Percentiles rank a stretch among this genome's conserved stretches.
Evolutionary conservation across 345 rosid species (phyloP).

Genomic region (Mallotus nudiflorus): DNA sequence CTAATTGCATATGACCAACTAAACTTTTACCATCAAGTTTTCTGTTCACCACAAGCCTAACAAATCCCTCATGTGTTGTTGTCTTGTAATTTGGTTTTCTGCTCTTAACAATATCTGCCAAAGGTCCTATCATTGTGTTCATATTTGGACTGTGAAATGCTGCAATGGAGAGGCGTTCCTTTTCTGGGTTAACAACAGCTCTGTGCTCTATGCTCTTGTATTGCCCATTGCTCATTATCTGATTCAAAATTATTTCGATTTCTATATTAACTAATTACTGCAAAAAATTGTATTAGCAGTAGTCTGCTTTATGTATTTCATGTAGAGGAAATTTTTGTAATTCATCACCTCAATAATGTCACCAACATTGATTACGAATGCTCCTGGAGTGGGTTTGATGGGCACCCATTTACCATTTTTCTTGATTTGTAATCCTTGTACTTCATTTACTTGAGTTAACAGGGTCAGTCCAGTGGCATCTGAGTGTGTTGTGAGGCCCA

Average conservation of each 20-base stretch:
- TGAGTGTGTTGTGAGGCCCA: constrained; percentile 42
- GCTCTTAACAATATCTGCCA: constrained; percentile 18
- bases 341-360: constrained; percentile 45
- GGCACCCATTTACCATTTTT: constrained; percentile 34
- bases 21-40: constrained; percentile 36
- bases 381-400: constrained; percentile 33
- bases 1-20: too few species aligned
- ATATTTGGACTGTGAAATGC: constrained; percentile 36
- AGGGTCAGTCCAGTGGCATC: constrained; percentile 40
- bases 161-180: constrained; percentile 35
- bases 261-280: neutral
- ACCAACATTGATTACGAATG: constrained; percentile 35
- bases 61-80: constrained; percentile 8
- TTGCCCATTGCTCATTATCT: constrained; percentile 42
- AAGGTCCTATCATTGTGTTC: constrained; percentile 33
- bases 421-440: constrained; percentile 37
- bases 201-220: constrained; percentile 53
- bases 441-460: constrained; percentile 32
- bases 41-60: constrained; percentile 13
- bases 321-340: neutral
- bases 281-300: neutral
- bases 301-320: too few species aligned
- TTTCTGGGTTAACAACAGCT: constrained; percentile 39
- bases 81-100: constrained; percentile 25
- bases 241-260: neutral